phyloP scores from a whole-genome alignment of 371 early-diverging fungal species.

The Ordospora pajunii region DNA sequence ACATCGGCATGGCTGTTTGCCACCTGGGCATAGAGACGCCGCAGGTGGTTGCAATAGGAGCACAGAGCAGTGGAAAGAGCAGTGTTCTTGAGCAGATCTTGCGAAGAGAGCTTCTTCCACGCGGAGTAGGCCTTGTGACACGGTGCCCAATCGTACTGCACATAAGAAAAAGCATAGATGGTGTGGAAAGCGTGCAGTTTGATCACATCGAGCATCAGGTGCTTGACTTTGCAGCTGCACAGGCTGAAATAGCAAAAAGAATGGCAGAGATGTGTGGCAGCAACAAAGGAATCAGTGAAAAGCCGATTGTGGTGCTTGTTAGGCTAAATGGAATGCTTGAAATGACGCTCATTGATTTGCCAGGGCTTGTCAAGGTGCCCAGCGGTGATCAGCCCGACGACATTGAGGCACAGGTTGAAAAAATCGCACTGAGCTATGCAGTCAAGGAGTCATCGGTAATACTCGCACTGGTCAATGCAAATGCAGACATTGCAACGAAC shows the following conservation, averaged over 20 bases:
- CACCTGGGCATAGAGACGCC: constrained; percentile 62
- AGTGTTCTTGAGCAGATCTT: constrained; percentile 96
- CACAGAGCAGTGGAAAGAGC: constrained; percentile 91
- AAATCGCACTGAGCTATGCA: constrained; percentile 81
- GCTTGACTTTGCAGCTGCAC: constrained; percentile 69
- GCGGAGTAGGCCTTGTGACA: constrained; percentile 93
- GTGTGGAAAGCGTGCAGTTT: constrained; percentile 61
- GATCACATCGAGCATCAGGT: constrained; percentile 34
- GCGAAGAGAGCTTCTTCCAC: constrained; percentile 86
- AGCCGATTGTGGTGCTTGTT: constrained; percentile 81
- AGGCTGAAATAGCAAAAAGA: constrained; percentile 63
- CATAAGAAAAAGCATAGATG: constrained; percentile 69
- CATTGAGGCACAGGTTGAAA: constrained; percentile 79
- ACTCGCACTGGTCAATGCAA: constrained; percentile 82
- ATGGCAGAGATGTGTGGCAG: constrained; percentile 74
- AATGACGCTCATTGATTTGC: constrained; percentile 86
- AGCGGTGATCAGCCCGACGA: constrained; percentile 82
- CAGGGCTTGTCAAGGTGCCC: constrained; percentile 71
- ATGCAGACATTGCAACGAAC: constrained; percentile 92
- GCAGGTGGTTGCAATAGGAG: constrained; percentile 88
- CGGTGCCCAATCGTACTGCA: constrained; percentile 92
- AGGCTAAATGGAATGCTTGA: constrained; percentile 86
- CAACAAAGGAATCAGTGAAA: constrained; percentile 65
- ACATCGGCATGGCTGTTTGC: not conserved
- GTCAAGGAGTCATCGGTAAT: constrained; percentile 82